Evolutionary conservation across 495 filamentous ascomycete species (phyloP), one percentile per base, ranked within the genome.

Genomic region (Penicillium parvum): DNA sequence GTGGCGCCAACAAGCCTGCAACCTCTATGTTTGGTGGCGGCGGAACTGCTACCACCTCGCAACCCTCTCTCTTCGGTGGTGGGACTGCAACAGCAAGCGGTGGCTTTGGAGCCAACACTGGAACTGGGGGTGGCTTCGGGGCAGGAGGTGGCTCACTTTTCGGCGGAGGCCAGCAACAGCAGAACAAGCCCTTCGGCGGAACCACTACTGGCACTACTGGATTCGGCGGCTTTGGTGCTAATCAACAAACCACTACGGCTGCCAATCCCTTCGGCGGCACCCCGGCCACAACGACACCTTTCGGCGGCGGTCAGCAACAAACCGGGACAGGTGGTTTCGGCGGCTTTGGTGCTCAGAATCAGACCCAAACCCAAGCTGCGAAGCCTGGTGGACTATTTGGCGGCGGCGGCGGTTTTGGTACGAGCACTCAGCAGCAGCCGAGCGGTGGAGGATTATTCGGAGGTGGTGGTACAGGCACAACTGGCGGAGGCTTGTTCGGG

Each of bases 91-190:
- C 58, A 17, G 60, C 32, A 52, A 55, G 55, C 39, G 45, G 40
- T 32, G 63, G 38, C 6, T 75, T 74, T 41, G 69, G 69, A 26
- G 52, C 23, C 40, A 53, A 22, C 25, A 43, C 45, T 20, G 47
- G 45, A 26, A 56, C 58, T 15, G 45, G 49, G 28, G 47, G 50
- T 34, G 55, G 42, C 12, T 50, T 53, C 12, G 56, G 59, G 22
- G 40, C 37, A n/a, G n/a, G n/a, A n/a, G 63, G 69, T n/a, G 51
- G 65, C 18, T 64, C 63, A n/a, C 28, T 80, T 18, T 80, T 80
- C 43, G 74, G 73, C 23, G 60, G 27, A 42, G 66, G 57, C 47
- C 68, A 69, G 30, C 67, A 70, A 37, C 69, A 64, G 29, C 60
- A 49, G 58, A 73, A 68, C 47, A 50, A 63, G 16, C 50, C 60